These are phyloP conservation scores for Penicillium olsonii DNA, from an alignment of 2,329 filamentous ascomycete genomes.

Conservation along the genomic window DNA sequence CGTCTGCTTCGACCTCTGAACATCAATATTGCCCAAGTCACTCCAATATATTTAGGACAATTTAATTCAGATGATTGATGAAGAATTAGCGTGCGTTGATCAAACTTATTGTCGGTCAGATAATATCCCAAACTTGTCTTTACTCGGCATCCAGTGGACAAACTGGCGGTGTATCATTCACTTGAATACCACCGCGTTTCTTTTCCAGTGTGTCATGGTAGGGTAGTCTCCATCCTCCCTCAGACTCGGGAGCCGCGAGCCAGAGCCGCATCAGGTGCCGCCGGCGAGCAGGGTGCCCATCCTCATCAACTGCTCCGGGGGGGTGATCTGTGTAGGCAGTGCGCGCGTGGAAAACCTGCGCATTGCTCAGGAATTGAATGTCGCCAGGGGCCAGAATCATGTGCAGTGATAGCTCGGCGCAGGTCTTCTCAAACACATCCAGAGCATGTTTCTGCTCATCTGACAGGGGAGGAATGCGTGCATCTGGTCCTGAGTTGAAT, in stretches of 20 bases:
- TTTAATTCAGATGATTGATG: no score
- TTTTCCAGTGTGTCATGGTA: slow-evolving; percentile 27
- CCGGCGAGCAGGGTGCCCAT: slow-evolving; percentile 19
- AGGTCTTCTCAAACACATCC: slow-evolving; percentile 27
- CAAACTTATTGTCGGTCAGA: no score
- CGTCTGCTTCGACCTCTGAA: no score
- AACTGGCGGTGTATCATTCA: slow-evolving; percentile 27
- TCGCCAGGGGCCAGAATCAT: slow-evolving; percentile 31
- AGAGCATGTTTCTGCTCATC: slow-evolving; percentile 28
- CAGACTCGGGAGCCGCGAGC: slow-evolving; percentile 26
- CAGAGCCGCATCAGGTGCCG: slow-evolving; percentile 32
- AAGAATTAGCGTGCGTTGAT: no score
- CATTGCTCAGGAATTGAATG: slow-evolving; percentile 31
- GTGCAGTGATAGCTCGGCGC: slow-evolving; percentile 25
- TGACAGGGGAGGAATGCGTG: slow-evolving; percentile 27
- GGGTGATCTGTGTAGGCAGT: slow-evolving; percentile 31
- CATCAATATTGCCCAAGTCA: no score
- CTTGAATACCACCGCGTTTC: slow-evolving; percentile 32
- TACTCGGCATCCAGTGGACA: slow-evolving; percentile 30
- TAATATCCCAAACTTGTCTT: no score
- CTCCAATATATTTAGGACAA: no score
- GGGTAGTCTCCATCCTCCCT: slow-evolving; percentile 30
- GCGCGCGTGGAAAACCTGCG: slow-evolving; percentile 30
- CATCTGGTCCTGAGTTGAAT: slow-evolving; percentile 59
- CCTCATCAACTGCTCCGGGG: slow-evolving; percentile 23